Evolutionary conservation across 1,284 basidiomycete species (phyloP).

Genomic region (Apiotrichum siamense): DNA sequence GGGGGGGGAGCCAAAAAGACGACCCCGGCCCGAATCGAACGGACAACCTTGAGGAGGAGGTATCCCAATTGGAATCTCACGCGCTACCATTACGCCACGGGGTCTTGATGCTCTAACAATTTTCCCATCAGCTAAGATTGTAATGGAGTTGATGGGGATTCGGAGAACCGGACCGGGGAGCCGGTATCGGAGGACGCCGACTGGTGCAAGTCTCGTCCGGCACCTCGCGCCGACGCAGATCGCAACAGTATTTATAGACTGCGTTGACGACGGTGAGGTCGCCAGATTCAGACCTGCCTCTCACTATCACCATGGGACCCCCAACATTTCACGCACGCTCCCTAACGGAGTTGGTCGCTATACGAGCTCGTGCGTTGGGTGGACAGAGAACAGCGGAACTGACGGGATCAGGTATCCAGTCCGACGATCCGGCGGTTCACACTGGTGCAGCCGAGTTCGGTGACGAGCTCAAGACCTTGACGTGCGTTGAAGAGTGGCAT

Average conservation of each 20-base stretch:
- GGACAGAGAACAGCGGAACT: neutral
- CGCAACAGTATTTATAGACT: too few relatives aligned
- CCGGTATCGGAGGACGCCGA: too few relatives aligned
- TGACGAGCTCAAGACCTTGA: constrained; percentile 38
- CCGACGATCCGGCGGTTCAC: constrained; percentile 39
- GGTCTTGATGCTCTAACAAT: neutral
- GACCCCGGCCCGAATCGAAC: constrained; percentile 2
- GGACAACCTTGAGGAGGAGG: constrained; percentile 1
- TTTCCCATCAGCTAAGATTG: neutral
- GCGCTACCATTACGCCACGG: constrained; percentile 2
- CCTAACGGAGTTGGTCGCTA: constrained; percentile 37
- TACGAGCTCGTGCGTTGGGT: constrained; percentile 32
- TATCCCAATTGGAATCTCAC: constrained; percentile 1
- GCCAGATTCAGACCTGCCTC: neutral
- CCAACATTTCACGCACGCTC: constrained; percentile 36
- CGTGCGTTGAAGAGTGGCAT: constrained; percentile 17
- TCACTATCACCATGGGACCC: constrained; percentile 27
- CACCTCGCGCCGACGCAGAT: too few relatives aligned
- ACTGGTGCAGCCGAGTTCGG: constrained; percentile 45
- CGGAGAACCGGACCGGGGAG: too few relatives aligned
- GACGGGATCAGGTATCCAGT: constrained; percentile 22
- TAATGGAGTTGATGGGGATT: too few relatives aligned
- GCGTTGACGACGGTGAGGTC: too few relatives aligned
- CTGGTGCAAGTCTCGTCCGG: too few relatives aligned
- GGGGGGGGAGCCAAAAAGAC: neutral